Conservation (phyloP, 768 basidiomycete genomes). For the Mycena galericulata region DNA sequence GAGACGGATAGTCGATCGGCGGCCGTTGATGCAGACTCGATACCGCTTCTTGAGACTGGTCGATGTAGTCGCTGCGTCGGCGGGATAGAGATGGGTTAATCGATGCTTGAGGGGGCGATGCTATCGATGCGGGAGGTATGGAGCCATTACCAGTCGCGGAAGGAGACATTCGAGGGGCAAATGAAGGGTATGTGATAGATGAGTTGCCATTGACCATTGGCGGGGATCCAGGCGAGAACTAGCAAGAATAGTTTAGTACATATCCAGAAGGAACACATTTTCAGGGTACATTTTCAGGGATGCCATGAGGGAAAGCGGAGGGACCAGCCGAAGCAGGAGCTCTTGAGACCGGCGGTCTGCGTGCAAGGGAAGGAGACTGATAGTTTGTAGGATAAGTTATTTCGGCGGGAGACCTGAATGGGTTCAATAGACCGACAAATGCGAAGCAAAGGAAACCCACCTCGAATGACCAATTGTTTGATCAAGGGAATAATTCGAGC, state of each 20-base stretch:
- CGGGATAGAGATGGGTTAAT: constrained; percentile 83
- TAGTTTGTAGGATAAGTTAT: constrained; percentile 36
- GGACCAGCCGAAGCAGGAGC: constrained; percentile 28
- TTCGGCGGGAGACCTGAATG: constrained; percentile 56
- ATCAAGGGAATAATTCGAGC: constrained; percentile 54
- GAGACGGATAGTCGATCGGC: constrained; percentile 85
- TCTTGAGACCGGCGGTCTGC: constrained; percentile 34
- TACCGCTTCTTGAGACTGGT: constrained; percentile 78
- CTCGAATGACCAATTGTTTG: constrained; percentile 55
- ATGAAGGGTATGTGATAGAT: constrained; percentile 67
- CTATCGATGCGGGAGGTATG: constrained; percentile 56
- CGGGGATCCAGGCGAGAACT: constrained; percentile 50
- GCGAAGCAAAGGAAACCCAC: constrained; percentile 40
- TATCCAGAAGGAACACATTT: neutral
- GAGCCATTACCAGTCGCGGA: constrained; percentile 50
- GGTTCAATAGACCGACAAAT: neutral
- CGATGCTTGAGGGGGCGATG: constrained; percentile 87
- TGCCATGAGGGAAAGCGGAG: constrained; percentile 57
- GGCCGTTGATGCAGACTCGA: constrained; percentile 59
- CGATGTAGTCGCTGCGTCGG: constrained; percentile 83
- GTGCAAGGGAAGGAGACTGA: constrained; percentile 22
- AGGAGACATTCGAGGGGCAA: constrained; percentile 53
- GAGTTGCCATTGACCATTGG: constrained; percentile 55
- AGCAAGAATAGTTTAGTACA: constrained; percentile 41
- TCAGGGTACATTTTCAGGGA: constrained; percentile 62